phyloP scores from a whole-genome alignment of 495 filamentous ascomycete genomes.

The Rostrohypoxylon terebratum region DNA sequence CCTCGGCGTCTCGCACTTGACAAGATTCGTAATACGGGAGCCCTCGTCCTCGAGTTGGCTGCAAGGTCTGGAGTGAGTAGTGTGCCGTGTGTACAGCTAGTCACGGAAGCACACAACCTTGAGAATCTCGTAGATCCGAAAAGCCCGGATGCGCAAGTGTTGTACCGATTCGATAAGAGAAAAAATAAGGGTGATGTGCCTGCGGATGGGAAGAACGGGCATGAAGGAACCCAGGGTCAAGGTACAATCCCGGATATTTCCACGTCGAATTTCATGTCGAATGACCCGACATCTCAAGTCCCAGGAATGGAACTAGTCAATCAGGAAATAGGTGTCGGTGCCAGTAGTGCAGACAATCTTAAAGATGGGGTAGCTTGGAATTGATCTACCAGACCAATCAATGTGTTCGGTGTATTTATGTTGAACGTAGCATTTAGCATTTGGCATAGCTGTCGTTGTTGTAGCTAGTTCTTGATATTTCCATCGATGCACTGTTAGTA shows the following conservation, averaged over 20 bases:
- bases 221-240: not conserved
- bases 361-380: not conserved
- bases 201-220: not conserved
- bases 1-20: constrained; percentile 39
- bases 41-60: constrained; percentile 29
- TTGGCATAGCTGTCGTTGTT: not conserved
- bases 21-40: constrained; percentile 38
- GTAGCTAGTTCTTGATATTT: not conserved
- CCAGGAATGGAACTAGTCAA: not conserved
- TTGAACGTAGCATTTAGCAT: not conserved
- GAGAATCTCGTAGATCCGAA: constrained; percentile 44
- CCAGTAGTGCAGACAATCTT: not conserved
- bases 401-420: not conserved
- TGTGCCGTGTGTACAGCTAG: constrained; percentile 42
- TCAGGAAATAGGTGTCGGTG: constrained; percentile 1
- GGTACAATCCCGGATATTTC: not conserved
- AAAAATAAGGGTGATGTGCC: constrained; percentile 9
- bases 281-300: not conserved
- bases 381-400: not conserved
- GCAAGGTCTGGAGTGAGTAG: constrained; percentile 31
- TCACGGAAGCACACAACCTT: constrained; percentile 41
- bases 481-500: constrained; percentile 51
- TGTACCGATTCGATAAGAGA: constrained; percentile 38
- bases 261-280: not conserved
- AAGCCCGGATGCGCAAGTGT: constrained; percentile 23